Conservation (phyloP, 345 rosid species). For the Citrus hindsii region DNA sequence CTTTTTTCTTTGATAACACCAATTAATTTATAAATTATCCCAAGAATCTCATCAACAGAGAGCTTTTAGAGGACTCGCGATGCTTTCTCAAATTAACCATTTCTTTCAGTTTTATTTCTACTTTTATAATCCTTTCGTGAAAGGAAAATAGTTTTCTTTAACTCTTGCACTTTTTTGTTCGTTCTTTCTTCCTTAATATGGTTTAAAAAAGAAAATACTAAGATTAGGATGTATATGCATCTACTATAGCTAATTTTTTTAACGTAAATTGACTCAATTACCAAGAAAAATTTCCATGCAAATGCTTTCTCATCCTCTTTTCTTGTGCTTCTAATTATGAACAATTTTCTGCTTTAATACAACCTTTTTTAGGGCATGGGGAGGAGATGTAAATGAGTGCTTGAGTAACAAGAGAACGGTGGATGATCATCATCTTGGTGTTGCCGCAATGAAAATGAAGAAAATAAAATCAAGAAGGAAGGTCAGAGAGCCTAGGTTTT, state of each 20-base stretch:
- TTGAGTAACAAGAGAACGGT: constrained; percentile 37
- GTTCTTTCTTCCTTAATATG: too few species aligned
- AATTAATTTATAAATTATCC: not conserved
- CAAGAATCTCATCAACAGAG: not conserved
- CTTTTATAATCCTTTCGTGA: too few species aligned
- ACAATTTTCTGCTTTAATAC: too few species aligned
- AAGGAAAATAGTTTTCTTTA: not conserved
- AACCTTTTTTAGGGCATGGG: constrained; percentile 52
- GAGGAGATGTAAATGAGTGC: constrained; percentile 40
- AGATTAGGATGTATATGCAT: not conserved
- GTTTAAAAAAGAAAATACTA: too few species aligned
- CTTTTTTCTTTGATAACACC: not conserved
- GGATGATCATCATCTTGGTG: constrained; percentile 31
- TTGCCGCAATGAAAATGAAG: constrained; percentile 72
- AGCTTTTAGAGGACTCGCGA: not conserved
- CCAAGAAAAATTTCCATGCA: constrained; percentile 10
- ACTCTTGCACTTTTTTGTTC: not conserved
- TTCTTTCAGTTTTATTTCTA: not conserved
- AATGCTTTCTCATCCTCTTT: not conserved
- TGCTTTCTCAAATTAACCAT: not conserved
- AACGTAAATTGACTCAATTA: not conserved
- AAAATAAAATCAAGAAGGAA: constrained; percentile 78
- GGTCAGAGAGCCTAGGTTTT: constrained; percentile 96
- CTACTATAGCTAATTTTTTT: not conserved
- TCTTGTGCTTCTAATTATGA: not conserved